A percentile compares a stretch with the other conserved stretches of the same genome.
phyloP scores from a whole-genome alignment of 345 rosid species.

The Lepidium africanum region DNA sequence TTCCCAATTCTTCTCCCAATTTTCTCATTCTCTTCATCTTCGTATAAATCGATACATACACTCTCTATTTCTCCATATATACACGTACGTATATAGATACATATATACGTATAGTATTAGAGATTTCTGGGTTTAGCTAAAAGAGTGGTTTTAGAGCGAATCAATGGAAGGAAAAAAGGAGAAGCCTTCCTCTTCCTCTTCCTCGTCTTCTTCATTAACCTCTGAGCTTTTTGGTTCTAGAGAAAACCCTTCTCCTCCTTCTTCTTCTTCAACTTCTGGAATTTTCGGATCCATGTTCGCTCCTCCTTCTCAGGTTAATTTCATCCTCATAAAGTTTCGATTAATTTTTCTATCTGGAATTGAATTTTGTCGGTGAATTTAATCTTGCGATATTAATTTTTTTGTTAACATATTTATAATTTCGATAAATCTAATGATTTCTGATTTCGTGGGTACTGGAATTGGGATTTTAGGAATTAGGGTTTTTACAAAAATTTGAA shows the following conservation, averaged over 20 bases:
- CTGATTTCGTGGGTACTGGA: too few species aligned
- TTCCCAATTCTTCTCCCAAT: constrained; percentile 8
- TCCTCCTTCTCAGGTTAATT: constrained; percentile 47
- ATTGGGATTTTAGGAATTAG: constrained; percentile 4
- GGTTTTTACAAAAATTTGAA: background rate
- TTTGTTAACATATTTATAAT: too few species aligned
- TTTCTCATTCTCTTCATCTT: background rate
- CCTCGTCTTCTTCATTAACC: constrained; percentile 44
- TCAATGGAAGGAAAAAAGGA: constrained; percentile 50
- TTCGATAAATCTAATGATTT: too few species aligned
- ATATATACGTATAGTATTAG: background rate
- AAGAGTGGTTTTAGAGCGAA: constrained; percentile 7
- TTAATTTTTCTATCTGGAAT: background rate
- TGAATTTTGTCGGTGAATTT: background rate
- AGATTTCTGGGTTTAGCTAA: constrained; percentile 16
- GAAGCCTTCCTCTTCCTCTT: constrained; percentile 26
- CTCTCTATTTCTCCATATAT: background rate
- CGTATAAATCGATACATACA: constrained; percentile 15
- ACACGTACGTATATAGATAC: background rate
- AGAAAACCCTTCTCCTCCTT: constrained; percentile 26
- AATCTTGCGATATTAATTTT: background rate
- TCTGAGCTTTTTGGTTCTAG: constrained; percentile 65
- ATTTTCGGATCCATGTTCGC: constrained; percentile 58
- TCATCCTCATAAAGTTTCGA: background rate
- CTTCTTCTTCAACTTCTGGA: constrained; percentile 44